Percentiles rank a stretch among this genome's conserved stretches.
Evolutionary conservation across 1,139 yeast species (phyloP).

Genomic region (Taphrina betulina): DNA sequence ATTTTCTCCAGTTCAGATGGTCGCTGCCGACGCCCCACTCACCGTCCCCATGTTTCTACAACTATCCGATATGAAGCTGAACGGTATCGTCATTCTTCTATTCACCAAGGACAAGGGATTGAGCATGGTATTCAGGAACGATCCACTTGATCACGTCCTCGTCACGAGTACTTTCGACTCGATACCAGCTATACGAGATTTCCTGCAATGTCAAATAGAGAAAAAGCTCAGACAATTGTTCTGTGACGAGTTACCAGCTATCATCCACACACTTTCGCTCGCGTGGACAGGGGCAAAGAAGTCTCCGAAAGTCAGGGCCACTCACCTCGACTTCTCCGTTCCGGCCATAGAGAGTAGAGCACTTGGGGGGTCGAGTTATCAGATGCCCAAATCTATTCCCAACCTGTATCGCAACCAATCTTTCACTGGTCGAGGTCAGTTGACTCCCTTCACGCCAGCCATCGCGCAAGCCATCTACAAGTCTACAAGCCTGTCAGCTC

Average conservation of each 20-base stretch:
- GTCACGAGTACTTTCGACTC: constrained; percentile 84
- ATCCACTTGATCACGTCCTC: constrained; percentile 77
- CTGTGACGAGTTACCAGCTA: constrained; percentile 79
- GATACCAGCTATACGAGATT: constrained; percentile 76
- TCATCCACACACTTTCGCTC: constrained; percentile 71
- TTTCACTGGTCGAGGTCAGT: constrained; percentile 29
- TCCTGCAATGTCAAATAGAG: constrained; percentile 78
- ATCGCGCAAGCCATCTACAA: constrained; percentile 59
- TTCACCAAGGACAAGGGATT: constrained; percentile 79
- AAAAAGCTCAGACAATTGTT: constrained; percentile 74
- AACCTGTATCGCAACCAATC: constrained; percentile 26
- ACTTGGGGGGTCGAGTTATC: constrained; percentile 14
- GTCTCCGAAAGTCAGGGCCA: constrained; percentile 28
- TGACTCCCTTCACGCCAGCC: constrained; percentile 56
- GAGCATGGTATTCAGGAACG: constrained; percentile 82
- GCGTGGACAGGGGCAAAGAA: constrained; percentile 53
- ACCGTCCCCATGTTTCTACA: constrained; percentile 77
- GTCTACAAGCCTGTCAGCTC: constrained; percentile 42
- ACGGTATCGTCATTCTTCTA: constrained; percentile 81
- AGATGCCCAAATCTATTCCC: constrained; percentile 23
- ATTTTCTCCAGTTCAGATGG: constrained; percentile 67
- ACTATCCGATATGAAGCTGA: constrained; percentile 66
- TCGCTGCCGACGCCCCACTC: constrained; percentile 65
- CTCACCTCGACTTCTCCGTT: constrained; percentile 21
- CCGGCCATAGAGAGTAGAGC: constrained; percentile 27